Conservation (phyloP, 1,284 basidiomycete species). For the Boletus chippewaensis region DNA sequence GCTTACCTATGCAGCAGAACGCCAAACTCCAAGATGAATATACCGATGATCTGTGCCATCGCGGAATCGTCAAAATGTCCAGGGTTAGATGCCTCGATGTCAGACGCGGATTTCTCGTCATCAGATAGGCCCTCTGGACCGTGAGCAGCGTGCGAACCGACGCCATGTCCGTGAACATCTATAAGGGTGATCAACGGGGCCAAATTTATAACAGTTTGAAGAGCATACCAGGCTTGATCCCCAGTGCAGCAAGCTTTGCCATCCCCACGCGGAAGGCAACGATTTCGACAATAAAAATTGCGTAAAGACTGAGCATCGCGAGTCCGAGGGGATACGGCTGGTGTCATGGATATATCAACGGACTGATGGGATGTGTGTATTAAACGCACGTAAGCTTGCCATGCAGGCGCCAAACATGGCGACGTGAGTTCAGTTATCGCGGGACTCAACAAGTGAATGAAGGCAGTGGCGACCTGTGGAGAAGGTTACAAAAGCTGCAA, state of each 20-base stretch:
- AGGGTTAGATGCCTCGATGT: constrained; percentile 19
- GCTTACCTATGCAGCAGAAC: constrained; percentile 75
- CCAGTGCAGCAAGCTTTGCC: constrained; percentile 51
- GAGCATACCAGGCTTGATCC: constrained; percentile 47
- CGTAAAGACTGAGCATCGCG: constrained; percentile 73
- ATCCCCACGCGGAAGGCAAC: constrained; percentile 79
- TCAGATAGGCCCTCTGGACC: constrained; percentile 44
- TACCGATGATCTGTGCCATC: constrained; percentile 76
- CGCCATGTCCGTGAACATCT: constrained; percentile 64
- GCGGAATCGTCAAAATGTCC: constrained; percentile 37
- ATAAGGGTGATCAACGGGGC: constrained; percentile 1
- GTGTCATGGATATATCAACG: constrained; percentile 1
- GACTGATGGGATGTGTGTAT: neutral
- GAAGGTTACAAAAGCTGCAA: constrained; percentile 6
- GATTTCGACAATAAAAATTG: constrained; percentile 81
- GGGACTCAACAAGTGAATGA: constrained; percentile 80
- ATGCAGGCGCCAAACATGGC: constrained; percentile 64
- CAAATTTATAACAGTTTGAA: neutral
- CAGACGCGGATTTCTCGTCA: constrained; percentile 18
- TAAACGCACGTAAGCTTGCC: constrained; percentile 66
- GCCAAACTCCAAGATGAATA: constrained; percentile 87
- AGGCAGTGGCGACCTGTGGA: constrained; percentile 79
- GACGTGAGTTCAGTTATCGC: constrained; percentile 68
- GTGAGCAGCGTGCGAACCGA: constrained; percentile 64
- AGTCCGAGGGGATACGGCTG: constrained; percentile 78